Conservation (phyloP, 106 monocot genomes). For the Alisma plantagoaquatica region DNA sequence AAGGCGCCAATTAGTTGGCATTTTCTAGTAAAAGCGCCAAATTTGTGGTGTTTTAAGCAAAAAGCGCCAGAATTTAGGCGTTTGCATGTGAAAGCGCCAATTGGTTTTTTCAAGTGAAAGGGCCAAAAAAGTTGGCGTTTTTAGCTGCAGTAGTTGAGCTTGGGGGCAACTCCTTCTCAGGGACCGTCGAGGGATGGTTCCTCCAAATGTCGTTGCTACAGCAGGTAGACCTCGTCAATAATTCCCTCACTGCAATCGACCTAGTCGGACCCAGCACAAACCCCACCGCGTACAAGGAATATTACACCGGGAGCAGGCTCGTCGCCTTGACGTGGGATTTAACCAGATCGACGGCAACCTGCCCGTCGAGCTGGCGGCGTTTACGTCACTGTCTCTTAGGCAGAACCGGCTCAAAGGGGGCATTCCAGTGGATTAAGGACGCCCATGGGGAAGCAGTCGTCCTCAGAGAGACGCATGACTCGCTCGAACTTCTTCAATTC, state of each 20-base stretch:
- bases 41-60: no score
- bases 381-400: conserved; percentile 30
- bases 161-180: conserved; percentile 25
- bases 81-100: no score
- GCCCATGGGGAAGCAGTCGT: no score
- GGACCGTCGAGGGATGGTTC: conserved; percentile 45
- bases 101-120: no score
- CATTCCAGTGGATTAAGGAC: conserved; percentile 38
- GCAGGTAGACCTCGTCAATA: conserved; percentile 54
- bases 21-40: no score
- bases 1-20: no score
- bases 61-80: no score
- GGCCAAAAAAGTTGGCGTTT: no score
- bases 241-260: conserved; percentile 21
- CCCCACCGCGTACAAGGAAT: no score
- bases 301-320: conserved; percentile 7
- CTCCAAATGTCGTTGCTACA: conserved; percentile 48
- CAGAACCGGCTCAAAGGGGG: conserved; percentile 32
- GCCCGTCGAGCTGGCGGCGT: conserved; percentile 34
- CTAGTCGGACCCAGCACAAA: no score
- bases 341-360: conserved; percentile 41
- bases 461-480: no score
- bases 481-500: no score
- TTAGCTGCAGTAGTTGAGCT: conserved; percentile 54
- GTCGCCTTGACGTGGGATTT: conserved; percentile 58